phyloP scores from a whole-genome alignment of 169 alveolate genomes.

The Plasmodium fragile region DNA sequence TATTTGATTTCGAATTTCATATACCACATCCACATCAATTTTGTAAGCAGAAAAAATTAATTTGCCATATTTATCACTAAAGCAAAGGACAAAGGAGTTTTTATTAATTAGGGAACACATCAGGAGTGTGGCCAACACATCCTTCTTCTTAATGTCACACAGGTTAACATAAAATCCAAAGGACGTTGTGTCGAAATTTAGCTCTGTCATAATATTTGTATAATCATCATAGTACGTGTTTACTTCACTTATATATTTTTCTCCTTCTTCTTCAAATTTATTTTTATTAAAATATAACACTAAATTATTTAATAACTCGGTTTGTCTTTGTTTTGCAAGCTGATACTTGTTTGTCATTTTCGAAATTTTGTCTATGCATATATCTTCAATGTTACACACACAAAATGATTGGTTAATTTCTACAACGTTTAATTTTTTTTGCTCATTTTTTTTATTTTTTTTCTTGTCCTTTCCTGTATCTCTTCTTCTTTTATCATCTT shows the following conservation, averaged over 20 bases:
- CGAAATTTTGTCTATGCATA: conserved; percentile 52
- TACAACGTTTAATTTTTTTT: conserved; percentile 39
- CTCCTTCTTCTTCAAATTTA: conserved; percentile 75
- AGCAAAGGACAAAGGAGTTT: conserved; percentile 68
- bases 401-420: conserved; percentile 74
- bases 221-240: conserved; percentile 68
- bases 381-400: conserved; percentile 73
- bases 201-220: conserved; percentile 56
- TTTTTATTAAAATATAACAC: conserved; percentile 65
- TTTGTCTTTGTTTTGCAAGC: conserved; percentile 41
- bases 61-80: conserved; percentile 66
- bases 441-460: conserved; percentile 50
- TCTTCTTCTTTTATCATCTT: neutral
- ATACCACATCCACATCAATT: conserved; percentile 71
- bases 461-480: conserved; percentile 2
- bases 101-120: conserved; percentile 57
- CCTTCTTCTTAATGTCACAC: conserved; percentile 60
- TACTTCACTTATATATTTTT: conserved; percentile 62
- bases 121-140: conserved; percentile 55
- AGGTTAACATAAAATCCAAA: conserved; percentile 64
- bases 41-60: conserved; percentile 67
- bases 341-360: conserved; percentile 48
- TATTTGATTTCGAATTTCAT: conserved; percentile 57
- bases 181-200: conserved; percentile 61
- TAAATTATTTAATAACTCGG: conserved; percentile 69